A percentile compares a stretch with the other conserved stretches of the same genome.
phyloP scores from a whole-genome alignment of 2,329 filamentous ascomycete genomes.

The Beauveria caledonica region DNA sequence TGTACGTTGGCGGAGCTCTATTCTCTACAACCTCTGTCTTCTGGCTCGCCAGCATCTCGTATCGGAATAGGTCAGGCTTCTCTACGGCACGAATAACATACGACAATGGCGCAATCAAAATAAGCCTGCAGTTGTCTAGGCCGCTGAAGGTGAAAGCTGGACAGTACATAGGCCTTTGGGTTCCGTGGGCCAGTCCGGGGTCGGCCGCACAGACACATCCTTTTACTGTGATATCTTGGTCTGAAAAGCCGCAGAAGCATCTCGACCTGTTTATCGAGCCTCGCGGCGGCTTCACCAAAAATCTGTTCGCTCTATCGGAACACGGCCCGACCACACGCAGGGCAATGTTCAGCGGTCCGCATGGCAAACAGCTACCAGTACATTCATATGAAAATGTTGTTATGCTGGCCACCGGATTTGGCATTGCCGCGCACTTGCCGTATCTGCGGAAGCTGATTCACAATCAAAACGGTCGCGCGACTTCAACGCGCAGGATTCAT shows the following conservation, averaged over 20 bases:
- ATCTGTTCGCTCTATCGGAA: no score
- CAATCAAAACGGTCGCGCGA: neutral
- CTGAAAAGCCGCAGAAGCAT: no score
- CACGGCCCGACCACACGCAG: no score
- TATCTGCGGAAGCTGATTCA: conserved; percentile 24
- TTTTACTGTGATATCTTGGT: no score
- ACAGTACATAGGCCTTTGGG: neutral
- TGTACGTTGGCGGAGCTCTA: neutral
- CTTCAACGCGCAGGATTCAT: conserved; percentile 18
- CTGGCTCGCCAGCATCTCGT: neutral
- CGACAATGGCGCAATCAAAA: neutral
- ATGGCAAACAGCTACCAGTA: neutral
- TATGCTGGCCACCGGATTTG: conserved; percentile 26
- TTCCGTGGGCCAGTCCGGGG: neutral
- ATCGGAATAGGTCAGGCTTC: neutral
- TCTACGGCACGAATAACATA: neutral
- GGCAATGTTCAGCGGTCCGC: no score
- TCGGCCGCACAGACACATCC: no score
- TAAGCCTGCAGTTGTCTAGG: neutral
- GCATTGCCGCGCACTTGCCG: conserved; percentile 23
- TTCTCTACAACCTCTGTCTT: neutral
- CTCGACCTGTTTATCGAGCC: no score
- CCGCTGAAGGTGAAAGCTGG: neutral
- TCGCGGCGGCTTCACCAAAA: no score
- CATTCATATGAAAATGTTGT: conserved; percentile 22